Conservation (phyloP, 192 early-diverging fungal genomes). For the Backusella parvicylindrica region DNA sequence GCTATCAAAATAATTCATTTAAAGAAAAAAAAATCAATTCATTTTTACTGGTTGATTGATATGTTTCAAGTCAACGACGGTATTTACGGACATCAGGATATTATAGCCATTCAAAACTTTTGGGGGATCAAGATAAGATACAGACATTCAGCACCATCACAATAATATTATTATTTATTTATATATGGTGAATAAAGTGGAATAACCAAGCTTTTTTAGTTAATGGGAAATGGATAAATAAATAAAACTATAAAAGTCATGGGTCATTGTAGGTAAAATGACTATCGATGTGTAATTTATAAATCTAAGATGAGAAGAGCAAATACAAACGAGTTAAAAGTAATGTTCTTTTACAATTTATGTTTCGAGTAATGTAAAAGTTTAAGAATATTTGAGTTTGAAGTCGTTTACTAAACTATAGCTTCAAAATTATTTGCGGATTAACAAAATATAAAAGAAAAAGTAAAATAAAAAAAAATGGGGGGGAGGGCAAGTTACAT, state of each 20-base stretch:
- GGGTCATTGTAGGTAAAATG: not conserved
- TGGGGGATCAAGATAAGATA: not conserved
- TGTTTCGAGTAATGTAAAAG: not conserved
- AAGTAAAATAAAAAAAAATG: not conserved
- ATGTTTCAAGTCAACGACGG: not conserved
- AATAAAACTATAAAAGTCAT: not conserved
- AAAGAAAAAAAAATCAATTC: not conserved
- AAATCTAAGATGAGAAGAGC: not conserved
- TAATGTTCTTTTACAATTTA: not conserved
- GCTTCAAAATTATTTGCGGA: not conserved
- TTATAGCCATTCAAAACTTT: not conserved
- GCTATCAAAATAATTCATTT: constrained; percentile 1
- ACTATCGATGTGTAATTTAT: not conserved
- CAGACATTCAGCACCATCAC: not conserved
- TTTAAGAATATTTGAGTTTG: not conserved
- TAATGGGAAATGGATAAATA: not conserved
- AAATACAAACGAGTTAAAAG: not conserved
- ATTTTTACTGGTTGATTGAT: not conserved
- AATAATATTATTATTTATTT: not conserved
- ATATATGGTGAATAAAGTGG: not conserved
- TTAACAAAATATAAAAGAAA: not conserved
- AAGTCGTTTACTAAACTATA: not conserved
- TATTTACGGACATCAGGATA: not conserved
- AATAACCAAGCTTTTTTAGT: not conserved
- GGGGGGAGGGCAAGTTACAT: not conserved